These are phyloP conservation scores for Lactarius indigo DNA, from an alignment of 768 basidiomycete genomes.

Conservation along the genomic window DNA sequence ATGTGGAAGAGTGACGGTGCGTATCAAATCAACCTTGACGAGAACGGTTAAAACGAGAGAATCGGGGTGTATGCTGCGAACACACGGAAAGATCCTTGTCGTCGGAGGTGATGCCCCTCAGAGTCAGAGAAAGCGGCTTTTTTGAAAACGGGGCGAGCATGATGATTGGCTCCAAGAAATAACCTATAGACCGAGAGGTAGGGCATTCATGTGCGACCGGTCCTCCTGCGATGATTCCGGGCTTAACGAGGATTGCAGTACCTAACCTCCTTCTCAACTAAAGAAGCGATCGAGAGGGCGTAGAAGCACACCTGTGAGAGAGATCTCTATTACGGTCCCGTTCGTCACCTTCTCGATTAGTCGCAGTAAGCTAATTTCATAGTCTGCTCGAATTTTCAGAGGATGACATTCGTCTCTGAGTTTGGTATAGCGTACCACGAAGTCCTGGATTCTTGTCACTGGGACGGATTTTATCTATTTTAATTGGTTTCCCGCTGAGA, in stretches of 20 bases:
- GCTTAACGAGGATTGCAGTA: slow-evolving; percentile 88
- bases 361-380: slow-evolving; percentile 86
- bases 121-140: slow-evolving; percentile 71
- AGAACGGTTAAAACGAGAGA: neutral
- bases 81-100: slow-evolving; percentile 86
- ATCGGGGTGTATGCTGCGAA: slow-evolving; percentile 12
- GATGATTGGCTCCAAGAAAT: slow-evolving; percentile 87
- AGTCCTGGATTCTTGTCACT: slow-evolving; percentile 95
- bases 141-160: slow-evolving; percentile 94
- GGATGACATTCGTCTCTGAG: neutral
- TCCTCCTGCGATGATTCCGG: slow-evolving; percentile 88
- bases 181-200: slow-evolving; percentile 83
- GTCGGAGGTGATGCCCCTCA: slow-evolving; percentile 91
- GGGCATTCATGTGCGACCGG: slow-evolving; percentile 82
- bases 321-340: slow-evolving; percentile 93
- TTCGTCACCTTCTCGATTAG: slow-evolving; percentile 89
- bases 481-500: slow-evolving; percentile 79
- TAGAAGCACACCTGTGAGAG: slow-evolving; percentile 71
- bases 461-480: slow-evolving; percentile 83
- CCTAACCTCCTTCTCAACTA: slow-evolving; percentile 42
- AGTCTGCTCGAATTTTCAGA: slow-evolving; percentile 52
- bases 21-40: slow-evolving; percentile 76
- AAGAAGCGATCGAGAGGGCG: neutral
- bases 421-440: slow-evolving; percentile 50
- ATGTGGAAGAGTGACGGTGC: slow-evolving; percentile 89